A percentile compares a stretch with the other conserved stretches of the same genome.
These are phyloP conservation scores for Aspergillus pseudotamarii DNA, from an alignment of 2,329 filamentous ascomycete genomes.

Conservation along the genomic window DNA sequence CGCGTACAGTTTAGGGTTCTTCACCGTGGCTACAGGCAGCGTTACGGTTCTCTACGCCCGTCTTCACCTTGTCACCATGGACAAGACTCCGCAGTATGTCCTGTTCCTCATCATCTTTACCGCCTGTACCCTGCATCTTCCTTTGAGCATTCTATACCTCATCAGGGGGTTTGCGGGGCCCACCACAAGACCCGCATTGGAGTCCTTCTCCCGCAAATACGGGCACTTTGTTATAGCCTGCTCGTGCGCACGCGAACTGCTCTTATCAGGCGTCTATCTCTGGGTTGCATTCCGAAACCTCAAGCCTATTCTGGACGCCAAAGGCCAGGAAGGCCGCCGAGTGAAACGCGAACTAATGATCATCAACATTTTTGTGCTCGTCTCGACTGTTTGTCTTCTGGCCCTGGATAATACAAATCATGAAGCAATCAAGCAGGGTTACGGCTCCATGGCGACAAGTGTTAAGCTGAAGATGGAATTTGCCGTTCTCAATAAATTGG, in stretches of 20 bases:
- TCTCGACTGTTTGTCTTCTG: slow-evolving; percentile 41
- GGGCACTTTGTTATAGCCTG: slow-evolving; percentile 54
- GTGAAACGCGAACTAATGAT: slow-evolving; percentile 48
- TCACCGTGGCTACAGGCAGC: slow-evolving; percentile 42
- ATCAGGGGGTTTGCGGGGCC: slow-evolving; percentile 20
- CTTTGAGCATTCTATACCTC: slow-evolving; percentile 19
- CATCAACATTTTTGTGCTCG: slow-evolving; percentile 46
- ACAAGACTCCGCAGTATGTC: slow-evolving; percentile 36
- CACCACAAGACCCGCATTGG: background rate
- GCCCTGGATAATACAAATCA: slow-evolving; percentile 37
- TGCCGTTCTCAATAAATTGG: slow-evolving; percentile 42
- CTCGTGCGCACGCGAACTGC: slow-evolving; percentile 55
- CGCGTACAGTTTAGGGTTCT: slow-evolving; percentile 34
- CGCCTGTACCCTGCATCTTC: slow-evolving; percentile 38
- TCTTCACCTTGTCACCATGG: slow-evolving; percentile 45
- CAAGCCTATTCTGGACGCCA: slow-evolving; percentile 45
- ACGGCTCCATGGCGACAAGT: slow-evolving; percentile 45
- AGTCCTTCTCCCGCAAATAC: slow-evolving; percentile 36
- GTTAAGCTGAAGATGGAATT: slow-evolving; percentile 48
- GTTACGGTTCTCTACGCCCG: slow-evolving; percentile 49
- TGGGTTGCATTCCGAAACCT: slow-evolving; percentile 46
- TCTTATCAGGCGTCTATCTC: slow-evolving; percentile 56
- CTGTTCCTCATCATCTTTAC: slow-evolving; percentile 45
- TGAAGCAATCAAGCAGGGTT: slow-evolving; percentile 36
- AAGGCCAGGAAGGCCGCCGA: slow-evolving; percentile 38